phyloP scores from a whole-genome alignment of 1,284 basidiomycete genomes.

The Sanguinoderma infundibulare region DNA sequence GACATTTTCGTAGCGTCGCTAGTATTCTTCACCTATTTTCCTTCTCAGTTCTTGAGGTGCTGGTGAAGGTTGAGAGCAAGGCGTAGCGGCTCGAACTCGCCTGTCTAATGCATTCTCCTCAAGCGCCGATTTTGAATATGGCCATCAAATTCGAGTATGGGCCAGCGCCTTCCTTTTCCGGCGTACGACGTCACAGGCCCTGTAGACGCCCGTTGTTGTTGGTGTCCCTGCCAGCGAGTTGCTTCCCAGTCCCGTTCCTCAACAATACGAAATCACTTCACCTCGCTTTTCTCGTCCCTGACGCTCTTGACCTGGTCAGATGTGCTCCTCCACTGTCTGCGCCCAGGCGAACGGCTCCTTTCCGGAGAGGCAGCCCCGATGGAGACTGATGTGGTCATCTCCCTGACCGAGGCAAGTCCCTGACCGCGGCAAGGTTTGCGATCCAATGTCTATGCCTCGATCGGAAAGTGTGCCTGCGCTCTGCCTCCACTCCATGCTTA shows the following conservation, averaged over 20 bases:
- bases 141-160: constrained; percentile 22
- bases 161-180: not conserved
- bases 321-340: too few relatives aligned
- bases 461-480: not conserved
- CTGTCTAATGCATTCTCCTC: not conserved
- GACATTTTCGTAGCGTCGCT: too few relatives aligned
- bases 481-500: not conserved
- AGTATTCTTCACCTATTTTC: too few relatives aligned
- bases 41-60: too few relatives aligned
- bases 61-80: too few relatives aligned
- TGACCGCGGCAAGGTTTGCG: not conserved
- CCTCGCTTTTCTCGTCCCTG: too few relatives aligned
- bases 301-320: too few relatives aligned
- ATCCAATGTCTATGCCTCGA: not conserved
- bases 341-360: not conserved
- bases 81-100: too few relatives aligned
- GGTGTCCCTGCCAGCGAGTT: not conserved
- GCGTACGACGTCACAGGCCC: not conserved
- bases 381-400: constrained; percentile 8
- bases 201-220: not conserved
- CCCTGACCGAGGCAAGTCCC: not conserved
- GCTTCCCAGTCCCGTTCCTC: not conserved
- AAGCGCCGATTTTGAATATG: constrained; percentile 28
- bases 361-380: not conserved
- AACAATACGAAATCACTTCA: not conserved